Evolutionary conservation across 2,329 filamentous ascomycete species (phyloP), one percentile per base, ranked within the genome.

Genomic region (Nemania sp.): DNA sequence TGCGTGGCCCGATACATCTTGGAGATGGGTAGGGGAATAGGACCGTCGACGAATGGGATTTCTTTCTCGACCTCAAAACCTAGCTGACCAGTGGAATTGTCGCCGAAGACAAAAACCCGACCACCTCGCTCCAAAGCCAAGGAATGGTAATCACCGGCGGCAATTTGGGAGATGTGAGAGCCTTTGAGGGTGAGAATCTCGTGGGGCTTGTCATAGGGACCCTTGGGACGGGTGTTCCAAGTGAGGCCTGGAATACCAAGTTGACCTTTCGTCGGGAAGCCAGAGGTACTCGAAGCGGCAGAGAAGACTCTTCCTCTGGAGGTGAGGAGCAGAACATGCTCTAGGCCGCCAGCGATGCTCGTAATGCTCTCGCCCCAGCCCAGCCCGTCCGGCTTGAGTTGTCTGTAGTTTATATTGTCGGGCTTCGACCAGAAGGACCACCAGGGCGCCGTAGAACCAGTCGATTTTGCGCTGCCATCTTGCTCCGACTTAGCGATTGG

Each of bases 21-120:
- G 62, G 86, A 83, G 40, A 91, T 83, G 1, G 90, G 84, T 2
- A 98, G 74, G 5, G 88, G 82, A 3, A 87, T 85, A 0, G 95
- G 92, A 0, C 83, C 82, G 65, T 94, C 90, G 21, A 90, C 79
- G 59, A 79, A 84, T 7, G 85, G 80, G 15, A 85, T 79, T 29
- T 88, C 84, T 0, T 83, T 73, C 50, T 87, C 86, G 54, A 84
- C 85, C 52, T 91, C 86, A 68, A 94, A 87, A n/a, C 94, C 94
- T 3, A 98, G 82, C 75, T 98, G 95, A n/a, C 95, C 95, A 45
- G 86, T 85, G 0, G 88, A 87, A 77, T 98, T 98, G 75, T 98
- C 93, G 39, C 95, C 95, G 77, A 96, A 98, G 6, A 87, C 82
- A 74, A 95, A 97, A 15, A 95, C 83, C 15, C 87, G 85, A 15